Evolutionary conservation across 257 asterid genomes (phyloP), one percentile per base, ranked within the genome.

Genomic region (Lantana camara): DNA sequence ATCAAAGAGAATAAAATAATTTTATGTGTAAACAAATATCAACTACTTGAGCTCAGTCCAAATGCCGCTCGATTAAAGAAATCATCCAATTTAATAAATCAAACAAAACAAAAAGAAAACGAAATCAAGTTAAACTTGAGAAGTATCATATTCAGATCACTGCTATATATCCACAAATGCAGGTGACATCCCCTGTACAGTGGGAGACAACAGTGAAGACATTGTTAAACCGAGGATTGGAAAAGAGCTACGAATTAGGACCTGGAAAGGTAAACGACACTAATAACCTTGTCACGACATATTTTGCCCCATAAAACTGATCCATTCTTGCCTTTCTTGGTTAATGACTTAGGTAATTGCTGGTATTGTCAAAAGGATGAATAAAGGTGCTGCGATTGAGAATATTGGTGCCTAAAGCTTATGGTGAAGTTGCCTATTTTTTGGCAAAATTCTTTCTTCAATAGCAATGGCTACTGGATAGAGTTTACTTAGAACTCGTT

Each of bases 291-390:
- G 11, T 14, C n/a, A n/a, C n/a, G n/a, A n/a, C n/a, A n/a, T n/a
- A n/a, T n/a, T n/a, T n/a, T n/a, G n/a, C n/a, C n/a, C n/a, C n/a
- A n/a, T n/a, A n/a, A n/a, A n/a, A 40, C 56, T 56, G 59, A 71
- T 14, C 27, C 32, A 29, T 45, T 16, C 35, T 20, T 42, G 47
- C 16, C n/a, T n/a, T 52, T 11, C 0, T 40, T 66, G 44, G 44
- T 48, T 64, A n/a, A n/a, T n/a, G n/a, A n/a, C n/a, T 49, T 62
- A 90, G 96, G 98, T 91, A 67, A 88, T 91, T 23, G 94, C 98
- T 15, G 98, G 96, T 32, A 88, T 91, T 16, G 79, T 91, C 15
- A 91, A 91, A 82, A 79, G 98, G 76, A 86, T 91, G 95, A 88
- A 88, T 60, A 91, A 75, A 86, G 73, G 87, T 73, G 91, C 96